Conservation (phyloP, 345 rosid genomes). For the Sapria himalayana region DNA sequence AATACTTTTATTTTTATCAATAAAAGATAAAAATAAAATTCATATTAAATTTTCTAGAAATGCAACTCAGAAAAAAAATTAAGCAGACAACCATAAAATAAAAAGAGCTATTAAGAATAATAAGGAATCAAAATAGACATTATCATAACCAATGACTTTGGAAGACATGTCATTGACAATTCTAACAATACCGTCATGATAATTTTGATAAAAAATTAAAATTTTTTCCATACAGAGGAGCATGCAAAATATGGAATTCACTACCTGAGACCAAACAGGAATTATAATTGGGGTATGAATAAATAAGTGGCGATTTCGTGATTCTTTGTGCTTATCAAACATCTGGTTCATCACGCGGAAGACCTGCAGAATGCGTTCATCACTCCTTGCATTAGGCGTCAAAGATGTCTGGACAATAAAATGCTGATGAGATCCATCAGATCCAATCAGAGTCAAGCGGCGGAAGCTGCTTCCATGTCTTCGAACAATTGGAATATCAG, state of each 20-base stretch:
- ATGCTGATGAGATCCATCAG: slow-evolving; percentile 90
- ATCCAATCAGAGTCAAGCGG: slow-evolving; percentile 83
- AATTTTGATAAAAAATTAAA: no score
- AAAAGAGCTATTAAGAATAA: neutral
- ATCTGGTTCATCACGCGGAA: slow-evolving; percentile 98
- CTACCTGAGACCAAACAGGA: slow-evolving; percentile 99
- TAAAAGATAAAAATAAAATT: no score
- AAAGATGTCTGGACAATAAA: slow-evolving; percentile 96
- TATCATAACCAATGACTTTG: no score
- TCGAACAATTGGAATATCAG: slow-evolving; percentile 87
- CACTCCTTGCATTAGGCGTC: slow-evolving; percentile 97
- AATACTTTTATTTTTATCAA: no score
- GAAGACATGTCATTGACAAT: no score
- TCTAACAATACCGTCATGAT: no score
- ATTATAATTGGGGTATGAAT: slow-evolving; percentile 93
- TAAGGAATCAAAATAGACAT: neutral
- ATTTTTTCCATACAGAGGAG: neutral
- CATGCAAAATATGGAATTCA: neutral
- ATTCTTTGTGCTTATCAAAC: slow-evolving; percentile 97
- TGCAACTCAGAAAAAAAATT: no score
- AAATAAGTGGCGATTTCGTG: slow-evolving; percentile 69
- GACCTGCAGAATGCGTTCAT: slow-evolving; percentile 88
- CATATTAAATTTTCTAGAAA: no score
- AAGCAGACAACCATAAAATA: neutral
- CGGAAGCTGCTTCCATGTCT: slow-evolving; percentile 99